Evolutionary conservation across 306 rosid genomes (phyloP).

Genomic region (Ceratonia siliqua): DNA sequence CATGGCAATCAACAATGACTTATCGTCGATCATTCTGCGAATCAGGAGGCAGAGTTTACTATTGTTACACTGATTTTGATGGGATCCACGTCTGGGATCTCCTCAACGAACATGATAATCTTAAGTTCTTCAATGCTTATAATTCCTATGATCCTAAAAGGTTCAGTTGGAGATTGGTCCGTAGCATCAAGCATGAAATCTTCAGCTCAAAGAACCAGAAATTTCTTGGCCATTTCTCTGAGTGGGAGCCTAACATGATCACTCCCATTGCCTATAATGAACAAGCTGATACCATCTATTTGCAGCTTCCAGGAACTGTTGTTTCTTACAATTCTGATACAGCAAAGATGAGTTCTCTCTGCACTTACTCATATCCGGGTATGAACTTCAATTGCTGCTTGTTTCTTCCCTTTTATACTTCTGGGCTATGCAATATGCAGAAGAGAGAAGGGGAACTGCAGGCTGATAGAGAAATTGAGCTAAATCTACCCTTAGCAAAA

Average conservation of each 20-base stretch:
- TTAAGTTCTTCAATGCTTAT: neutral
- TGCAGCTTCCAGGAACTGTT: constrained; percentile 45
- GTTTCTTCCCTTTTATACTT: constrained; percentile 31
- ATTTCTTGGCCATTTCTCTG: neutral
- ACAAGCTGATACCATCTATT: constrained; percentile 25
- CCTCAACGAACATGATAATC: constrained; percentile 35
- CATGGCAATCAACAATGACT: constrained; percentile 39
- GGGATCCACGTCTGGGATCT: constrained; percentile 44
- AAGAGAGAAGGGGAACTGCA: neutral
- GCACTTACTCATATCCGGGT: constrained; percentile 29
- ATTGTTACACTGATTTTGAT: constrained; percentile 44
- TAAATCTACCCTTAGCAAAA: constrained; percentile 34
- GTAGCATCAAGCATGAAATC: constrained; percentile 5
- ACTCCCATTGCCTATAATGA: constrained; percentile 34
- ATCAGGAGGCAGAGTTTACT: constrained; percentile 38
- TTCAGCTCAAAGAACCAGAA: neutral
- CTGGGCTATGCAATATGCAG: neutral
- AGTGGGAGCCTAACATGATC: constrained; percentile 40
- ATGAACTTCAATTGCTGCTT: constrained; percentile 40
- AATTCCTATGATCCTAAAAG: constrained; percentile 29
- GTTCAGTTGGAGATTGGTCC: constrained; percentile 40
- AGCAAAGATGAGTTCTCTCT: constrained; percentile 10
- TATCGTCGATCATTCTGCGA: constrained; percentile 37
- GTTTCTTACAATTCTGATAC: constrained; percentile 32
- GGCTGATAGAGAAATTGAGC: constrained; percentile 5